A percentile compares a stretch with the other conserved stretches of the same genome.
Evolutionary conservation across 306 rosid genomes (phyloP).

Genomic region (Vachellia collinsii): DNA sequence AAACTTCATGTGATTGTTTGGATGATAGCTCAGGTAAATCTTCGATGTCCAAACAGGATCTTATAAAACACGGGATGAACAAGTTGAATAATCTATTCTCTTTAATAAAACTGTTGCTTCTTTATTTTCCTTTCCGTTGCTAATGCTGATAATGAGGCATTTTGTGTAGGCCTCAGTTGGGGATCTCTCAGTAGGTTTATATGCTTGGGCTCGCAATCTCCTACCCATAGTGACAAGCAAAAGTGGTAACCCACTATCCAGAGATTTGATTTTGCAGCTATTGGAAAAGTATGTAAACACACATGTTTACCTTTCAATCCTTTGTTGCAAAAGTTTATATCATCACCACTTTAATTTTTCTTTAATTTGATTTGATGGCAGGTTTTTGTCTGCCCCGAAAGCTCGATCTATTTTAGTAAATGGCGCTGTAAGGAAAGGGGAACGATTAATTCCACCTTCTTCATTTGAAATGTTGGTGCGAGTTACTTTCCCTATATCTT

Average conservation of each 20-base stretch:
- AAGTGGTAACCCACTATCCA: constrained; percentile 75
- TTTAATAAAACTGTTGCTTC: neutral
- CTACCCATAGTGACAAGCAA: constrained; percentile 77
- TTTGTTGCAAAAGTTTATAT: constrained; percentile 10
- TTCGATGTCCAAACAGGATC: constrained; percentile 13
- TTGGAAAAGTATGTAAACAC: constrained; percentile 69
- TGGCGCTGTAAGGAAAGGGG: constrained; percentile 59
- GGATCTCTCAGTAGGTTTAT: constrained; percentile 81
- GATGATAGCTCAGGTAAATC: constrained; percentile 81
- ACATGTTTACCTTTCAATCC: neutral
- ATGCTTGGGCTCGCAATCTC: constrained; percentile 81
- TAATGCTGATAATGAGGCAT: constrained; percentile 29
- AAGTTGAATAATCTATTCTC: neutral
- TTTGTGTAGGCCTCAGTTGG: constrained; percentile 66
- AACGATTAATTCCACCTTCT: constrained; percentile 67
- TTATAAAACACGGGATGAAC: neutral
- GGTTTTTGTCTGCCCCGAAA: constrained; percentile 82
- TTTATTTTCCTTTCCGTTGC: constrained; percentile 16
- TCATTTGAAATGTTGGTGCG: constrained; percentile 59
- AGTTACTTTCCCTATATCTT: constrained; percentile 55
- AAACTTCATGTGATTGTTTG: constrained; percentile 79
- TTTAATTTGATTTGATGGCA: constrained; percentile 47
- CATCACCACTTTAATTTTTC: constrained; percentile 15
- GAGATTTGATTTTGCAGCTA: constrained; percentile 88
- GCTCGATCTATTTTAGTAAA: constrained; percentile 66